Evolutionary conservation across 768 basidiomycete genomes (phyloP), one percentile per base, ranked within the genome.

Genomic region (Suillus tomentosus): DNA sequence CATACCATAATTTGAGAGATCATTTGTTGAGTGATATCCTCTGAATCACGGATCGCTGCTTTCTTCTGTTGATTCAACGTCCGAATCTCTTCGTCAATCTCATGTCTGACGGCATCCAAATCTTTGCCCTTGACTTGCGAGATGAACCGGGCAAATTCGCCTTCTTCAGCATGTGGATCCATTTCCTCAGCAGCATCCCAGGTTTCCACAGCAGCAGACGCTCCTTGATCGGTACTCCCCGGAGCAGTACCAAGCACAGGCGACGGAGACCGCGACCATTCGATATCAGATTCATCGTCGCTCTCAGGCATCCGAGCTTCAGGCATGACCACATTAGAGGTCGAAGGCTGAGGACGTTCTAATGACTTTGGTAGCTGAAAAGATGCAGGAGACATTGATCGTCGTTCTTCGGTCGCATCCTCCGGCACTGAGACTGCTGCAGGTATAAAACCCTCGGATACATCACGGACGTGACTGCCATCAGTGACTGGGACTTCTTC

Each of bases 11-110:
- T 87, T 74, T 99, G 97, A 5, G 87, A 82, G 61, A 96, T 84
- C 95, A 96, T 98, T 68, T 96, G 92, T 73, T 94, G 91, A 3
- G 94, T 95, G 67, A 99, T 86, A 71, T 98, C 95, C 71, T 98
- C 97, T 3, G 94, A 91, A 77, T 98, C 96, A 13, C 96, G 83
- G 87, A 95, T 88, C 24, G 95, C 94, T 37, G 87, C 87, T 74
- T 94, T 96, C 73, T 87, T 85, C 77, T 96, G 91, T 75, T 87
- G 82, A 73, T 95, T 88, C 50, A 99, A 79, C 13, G 82, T 80
- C 66, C 82, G 82, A 65, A 99, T 94, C 75, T 99, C 97, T 55
- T 91, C 90, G 73, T 97, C 94, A 51, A 99, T 95, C 76, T 99
- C 97, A 60, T 83, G 82, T 62, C 90, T 84, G 48, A 96, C 91